Conservation (phyloP, 371 early-diverging fungal species). For the Umbelopsis sp. region DNA sequence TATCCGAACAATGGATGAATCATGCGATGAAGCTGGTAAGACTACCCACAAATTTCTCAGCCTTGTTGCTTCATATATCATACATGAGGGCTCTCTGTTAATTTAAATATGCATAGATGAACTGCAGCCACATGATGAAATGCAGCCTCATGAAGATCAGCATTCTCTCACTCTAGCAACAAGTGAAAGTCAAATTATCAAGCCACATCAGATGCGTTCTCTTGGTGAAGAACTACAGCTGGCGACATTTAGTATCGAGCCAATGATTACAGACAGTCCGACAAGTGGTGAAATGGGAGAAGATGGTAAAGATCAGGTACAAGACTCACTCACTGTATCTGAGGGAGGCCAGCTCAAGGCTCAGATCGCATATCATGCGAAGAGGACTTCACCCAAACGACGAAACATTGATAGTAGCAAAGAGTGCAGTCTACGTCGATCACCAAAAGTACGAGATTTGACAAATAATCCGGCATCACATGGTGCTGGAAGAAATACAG, state of each 20-base stretch:
- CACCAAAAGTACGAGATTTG: not conserved
- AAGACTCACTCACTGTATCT: not conserved
- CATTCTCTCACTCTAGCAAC: not conserved
- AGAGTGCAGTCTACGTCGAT: not conserved
- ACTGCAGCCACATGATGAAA: too few species aligned
- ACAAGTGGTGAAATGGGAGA: not conserved
- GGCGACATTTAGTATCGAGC: not conserved
- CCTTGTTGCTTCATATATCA: not conserved
- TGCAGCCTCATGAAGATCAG: not conserved
- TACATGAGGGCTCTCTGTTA: not conserved
- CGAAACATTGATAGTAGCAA: conserved; percentile 9
- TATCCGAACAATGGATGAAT: not conserved
- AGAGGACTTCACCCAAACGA: conserved; percentile 5
- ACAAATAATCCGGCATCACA: not conserved
- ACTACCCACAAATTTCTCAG: too few species aligned
- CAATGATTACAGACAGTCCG: not conserved
- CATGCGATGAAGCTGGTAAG: not conserved
- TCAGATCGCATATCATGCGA: conserved; percentile 10
- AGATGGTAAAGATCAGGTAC: not conserved
- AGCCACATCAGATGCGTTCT: not conserved
- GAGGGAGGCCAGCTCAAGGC: not conserved
- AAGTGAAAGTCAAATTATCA: not conserved
- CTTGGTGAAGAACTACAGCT: conserved; percentile 3
- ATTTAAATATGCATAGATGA: not conserved
- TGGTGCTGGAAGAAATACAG: not conserved